Conservation (phyloP, 805 yeast genomes). For the Yarrowia deformans region DNA sequence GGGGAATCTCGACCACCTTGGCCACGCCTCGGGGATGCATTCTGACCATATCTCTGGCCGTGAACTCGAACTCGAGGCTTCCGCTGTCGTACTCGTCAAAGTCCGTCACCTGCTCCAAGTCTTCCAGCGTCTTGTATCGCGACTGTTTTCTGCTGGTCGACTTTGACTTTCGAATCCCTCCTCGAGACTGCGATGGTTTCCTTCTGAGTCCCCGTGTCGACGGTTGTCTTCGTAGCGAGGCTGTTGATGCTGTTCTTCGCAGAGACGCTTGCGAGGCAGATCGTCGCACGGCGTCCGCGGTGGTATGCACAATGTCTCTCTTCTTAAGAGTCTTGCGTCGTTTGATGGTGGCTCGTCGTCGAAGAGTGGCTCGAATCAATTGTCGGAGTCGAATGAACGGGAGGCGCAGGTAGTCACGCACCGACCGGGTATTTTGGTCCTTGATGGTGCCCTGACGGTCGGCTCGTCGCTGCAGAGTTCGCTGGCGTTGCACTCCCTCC, state of each 20-base stretch:
- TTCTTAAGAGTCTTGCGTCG: slow-evolving; percentile 20
- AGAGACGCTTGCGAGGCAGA: background rate
- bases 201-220: slow-evolving; percentile 12
- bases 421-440: slow-evolving; percentile 3
- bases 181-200: background rate
- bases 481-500: slow-evolving; percentile 21
- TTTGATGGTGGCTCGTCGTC: slow-evolving; percentile 22
- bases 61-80: slow-evolving; percentile 6
- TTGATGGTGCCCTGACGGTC: slow-evolving; percentile 33
- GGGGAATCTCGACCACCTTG: background rate
- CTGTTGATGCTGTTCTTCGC: slow-evolving; percentile 19
- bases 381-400: slow-evolving; percentile 32
- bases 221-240: slow-evolving; percentile 18
- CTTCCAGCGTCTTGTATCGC: slow-evolving; percentile 10
- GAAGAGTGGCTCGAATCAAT: slow-evolving; percentile 8
- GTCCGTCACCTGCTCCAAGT: slow-evolving; percentile 17
- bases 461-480: slow-evolving; percentile 14
- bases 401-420: slow-evolving; percentile 11
- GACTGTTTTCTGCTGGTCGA: slow-evolving; percentile 22
- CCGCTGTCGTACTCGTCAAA: slow-evolving; percentile 26
- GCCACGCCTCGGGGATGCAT: slow-evolving; percentile 24
- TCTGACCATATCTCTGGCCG: slow-evolving; percentile 4
- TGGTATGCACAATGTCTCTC: slow-evolving; percentile 10
- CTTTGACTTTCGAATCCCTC: slow-evolving; percentile 27
- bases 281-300: slow-evolving; percentile 16